Base-by-base conservation (phyloP, 2,329 filamentous ascomycete genomes). In the Scedosporium minutisporum region DNA sequence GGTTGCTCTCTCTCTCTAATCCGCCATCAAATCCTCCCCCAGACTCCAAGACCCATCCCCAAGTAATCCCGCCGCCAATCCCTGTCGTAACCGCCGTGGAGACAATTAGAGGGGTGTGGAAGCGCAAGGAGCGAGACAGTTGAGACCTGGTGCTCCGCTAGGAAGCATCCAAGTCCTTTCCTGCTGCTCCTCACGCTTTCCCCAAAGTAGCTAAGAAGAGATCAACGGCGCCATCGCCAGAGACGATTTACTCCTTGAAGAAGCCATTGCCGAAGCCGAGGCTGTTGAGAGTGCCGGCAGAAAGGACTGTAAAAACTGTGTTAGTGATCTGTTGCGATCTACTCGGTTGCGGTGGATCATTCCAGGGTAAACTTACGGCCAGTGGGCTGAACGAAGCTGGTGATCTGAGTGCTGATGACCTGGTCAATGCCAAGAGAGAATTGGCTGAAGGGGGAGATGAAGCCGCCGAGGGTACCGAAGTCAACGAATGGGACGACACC, bases 361-460 rank as follows among this genome's bases (percentile, higher is more conserved):
- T 12, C 21, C 25, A 51, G 21, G 6, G 10, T 48, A 48, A 48
- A 53, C 57, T 60, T 51, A 51, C 62, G 48, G 57, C 25, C 57
- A 29, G 29, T 33, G 44, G n/a, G 16, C 60, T 68, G 64, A 9
- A 68, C 70, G 60, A 73, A 68, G 46, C 67, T 62, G 3, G 65
- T 65, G 57, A 73, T 70, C 67, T 73, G 70, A 10, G 69, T 70
- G 14, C 67, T 41, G 57, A 71, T 29, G 4, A 64, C 65, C 21
- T 64, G 65, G 38, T 71, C 69, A 29, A 75, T 62, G 16, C 41
- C 60, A 23, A 64, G 58, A 25, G 53, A 67, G 64, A 75, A 71
- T 64, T 69, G 66, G 25, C 65, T 67, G 21, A 74, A 63, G 62
- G 72, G 68, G 25, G 74, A 62, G 7, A 63, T 51, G 33, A 58